These are phyloP conservation scores for Paramecium pentaurelia DNA, from an alignment of 73 alveolate species.

Conservation along the genomic window DNA sequence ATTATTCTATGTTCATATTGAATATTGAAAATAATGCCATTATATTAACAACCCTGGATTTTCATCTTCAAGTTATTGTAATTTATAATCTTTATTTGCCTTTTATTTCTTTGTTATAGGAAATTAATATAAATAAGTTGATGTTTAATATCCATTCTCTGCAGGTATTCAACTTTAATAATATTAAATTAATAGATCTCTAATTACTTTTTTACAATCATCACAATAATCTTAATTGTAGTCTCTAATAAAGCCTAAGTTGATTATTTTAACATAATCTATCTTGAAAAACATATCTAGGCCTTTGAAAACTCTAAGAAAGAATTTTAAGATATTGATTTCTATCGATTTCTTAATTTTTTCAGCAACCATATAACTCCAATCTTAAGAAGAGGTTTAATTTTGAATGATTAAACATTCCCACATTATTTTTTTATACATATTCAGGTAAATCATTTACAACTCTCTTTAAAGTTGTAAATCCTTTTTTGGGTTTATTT, in stretches of 20 bases:
- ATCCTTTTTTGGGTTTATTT: neutral
- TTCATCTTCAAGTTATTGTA: neutral
- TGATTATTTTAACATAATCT: neutral
- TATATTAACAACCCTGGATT: neutral
- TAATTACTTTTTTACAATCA: neutral
- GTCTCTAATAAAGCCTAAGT: neutral
- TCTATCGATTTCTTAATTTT: neutral
- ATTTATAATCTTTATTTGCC: neutral
- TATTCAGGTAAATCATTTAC: neutral
- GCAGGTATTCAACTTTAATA: neutral
- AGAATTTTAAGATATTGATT: too few species aligned
- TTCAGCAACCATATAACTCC: neutral
- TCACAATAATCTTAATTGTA: neutral
- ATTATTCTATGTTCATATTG: neutral
- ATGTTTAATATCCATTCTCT: neutral
- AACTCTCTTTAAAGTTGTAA: neutral
- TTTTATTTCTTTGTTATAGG: neutral
- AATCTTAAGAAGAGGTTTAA: neutral
- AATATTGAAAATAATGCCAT: neutral
- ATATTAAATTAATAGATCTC: neutral
- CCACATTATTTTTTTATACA: neutral
- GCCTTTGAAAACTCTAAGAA: neutral
- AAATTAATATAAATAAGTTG: neutral
- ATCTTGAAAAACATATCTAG: neutral
- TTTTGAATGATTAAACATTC: neutral